Base-by-base conservation (phyloP, 768 basidiomycete species). In the Termitomyces sp. region DNA sequence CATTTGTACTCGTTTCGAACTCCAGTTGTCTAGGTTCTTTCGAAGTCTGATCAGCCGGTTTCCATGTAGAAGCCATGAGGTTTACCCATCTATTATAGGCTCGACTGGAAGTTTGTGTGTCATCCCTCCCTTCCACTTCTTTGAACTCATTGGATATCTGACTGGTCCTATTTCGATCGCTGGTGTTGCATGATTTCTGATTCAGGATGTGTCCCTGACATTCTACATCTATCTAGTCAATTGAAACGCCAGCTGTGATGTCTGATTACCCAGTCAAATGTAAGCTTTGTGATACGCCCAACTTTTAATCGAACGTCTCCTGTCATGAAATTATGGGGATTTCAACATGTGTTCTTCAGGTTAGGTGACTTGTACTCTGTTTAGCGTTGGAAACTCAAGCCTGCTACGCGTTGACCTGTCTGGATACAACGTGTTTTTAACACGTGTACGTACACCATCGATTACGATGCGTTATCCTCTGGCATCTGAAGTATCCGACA, bases 371-470 rank as follows among this genome's bases (percentile, higher is more conserved):
- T 43, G 41, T 44, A 32, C 44, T 55, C 53, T 46, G 50, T 55
- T 49, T 53, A 24, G 24, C 11, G 32, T 55, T 55, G 55, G 35
- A 54, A 55, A 49, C 51, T 26, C 22, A 33, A 54, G 33, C 16
- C 33, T 52, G 7, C 30, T 41, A 43, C 22, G 56, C 50, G 49
- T 44, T 58, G 46, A 55, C 54, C n/a, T 30, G 30, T 51, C 52
- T 47, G 53, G 16, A 26, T 18, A 55, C 60, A 68, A 63, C 68
- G 68, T 69, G 68, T 60, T 54, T 41, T 24, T 58, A n/a, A 62
- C 68, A 66, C 68, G 67, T 69, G 69, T 65, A 51, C 44, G 45
- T 52, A 56, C 55, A 60, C 61, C 64, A 67, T 69, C 67, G 67
- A 68, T 69, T 62, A 58, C 53, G 47, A 57, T 61, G 58, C 40